Evolutionary conservation across 1,139 yeast species (phyloP), one percentile per base, ranked within the genome.

Genomic region (Arxiozyma slooffiae): DNA sequence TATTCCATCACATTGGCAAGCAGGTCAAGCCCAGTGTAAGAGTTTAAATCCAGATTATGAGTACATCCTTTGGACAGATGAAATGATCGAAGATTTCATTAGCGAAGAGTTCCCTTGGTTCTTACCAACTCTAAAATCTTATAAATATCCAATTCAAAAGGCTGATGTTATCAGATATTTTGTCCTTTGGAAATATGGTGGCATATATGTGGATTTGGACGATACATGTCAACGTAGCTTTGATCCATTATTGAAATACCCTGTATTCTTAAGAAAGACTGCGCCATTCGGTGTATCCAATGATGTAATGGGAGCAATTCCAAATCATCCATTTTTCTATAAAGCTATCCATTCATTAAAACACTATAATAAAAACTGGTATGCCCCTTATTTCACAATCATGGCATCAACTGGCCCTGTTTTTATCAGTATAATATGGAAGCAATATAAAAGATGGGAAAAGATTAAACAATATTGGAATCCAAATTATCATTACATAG

Each of bases 331-430:
- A 2, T 87, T 88, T 70, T 88, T 87, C 71, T 66, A 75, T 48
- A 83, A 83, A 64, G 85, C 77, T 18, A 76, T 88, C 57, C 82
- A 82, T 55, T 78, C 77, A 50, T 73, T 89, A 55, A 69, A 80
- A 56, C 73, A 68, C 48, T 88, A 85, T 67, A 76, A 84, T 60
- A 73, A 76, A 53, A 82, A 84, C 66, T 86, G 92, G 87, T 67
- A 82, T 44, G 80, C 87, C 24, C 96, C 97, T 17, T 89, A 89
- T 69, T 73, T 89, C 54, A 89, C 97, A 40, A 88, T 89, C 66
- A 89, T 89, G 96, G 85, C 80, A 63, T 82, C 95, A 17, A 90
- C 97, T 0, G 97, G 97, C 4, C 97, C 97, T 0, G 71, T 89
- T 53, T 88, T 87, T 64, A 73, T 89, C 46, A 83, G 94, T 16